Conservation (phyloP, 495 filamentous ascomycete species). For the Penicillium parvum region DNA sequence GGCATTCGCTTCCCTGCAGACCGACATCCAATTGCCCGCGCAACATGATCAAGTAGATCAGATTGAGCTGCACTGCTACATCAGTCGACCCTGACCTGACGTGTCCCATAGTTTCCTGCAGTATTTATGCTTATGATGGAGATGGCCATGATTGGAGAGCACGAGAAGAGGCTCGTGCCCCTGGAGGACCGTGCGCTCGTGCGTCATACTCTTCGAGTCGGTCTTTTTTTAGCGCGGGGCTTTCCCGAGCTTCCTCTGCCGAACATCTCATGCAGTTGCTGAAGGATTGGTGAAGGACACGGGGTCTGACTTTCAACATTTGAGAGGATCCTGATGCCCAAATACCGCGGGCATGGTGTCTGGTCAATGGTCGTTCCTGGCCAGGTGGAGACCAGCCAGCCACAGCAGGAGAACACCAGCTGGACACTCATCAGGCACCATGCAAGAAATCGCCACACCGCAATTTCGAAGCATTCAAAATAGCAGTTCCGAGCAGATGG, state of each 20-base stretch:
- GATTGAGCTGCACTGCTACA: conserved; percentile 57
- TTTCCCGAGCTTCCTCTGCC: too few species aligned
- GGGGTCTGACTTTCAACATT: too few species aligned
- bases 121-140: not conserved
- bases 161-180: conserved; percentile 1
- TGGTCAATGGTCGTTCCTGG: too few species aligned
- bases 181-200: conserved; percentile 4
- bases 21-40: conserved; percentile 51
- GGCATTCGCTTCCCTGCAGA: conserved; percentile 47
- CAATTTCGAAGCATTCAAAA: not conserved
- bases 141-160: not conserved
- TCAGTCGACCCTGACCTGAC: conserved; percentile 1
- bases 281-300: too few species aligned
- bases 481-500: not conserved
- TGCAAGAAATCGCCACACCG: conserved; percentile 7
- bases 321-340: too few species aligned
- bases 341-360: too few species aligned
- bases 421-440: too few species aligned
- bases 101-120: conserved; percentile 3
- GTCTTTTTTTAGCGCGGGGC: too few species aligned
- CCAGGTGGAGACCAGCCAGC: not conserved
- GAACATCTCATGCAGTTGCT: too few species aligned
- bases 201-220: conserved; percentile 1
- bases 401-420: not conserved
- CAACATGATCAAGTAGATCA: conserved; percentile 53